Evolutionary conservation across 2,329 filamentous ascomycete genomes (phyloP).

Genomic region (Cercospora berteroae): DNA sequence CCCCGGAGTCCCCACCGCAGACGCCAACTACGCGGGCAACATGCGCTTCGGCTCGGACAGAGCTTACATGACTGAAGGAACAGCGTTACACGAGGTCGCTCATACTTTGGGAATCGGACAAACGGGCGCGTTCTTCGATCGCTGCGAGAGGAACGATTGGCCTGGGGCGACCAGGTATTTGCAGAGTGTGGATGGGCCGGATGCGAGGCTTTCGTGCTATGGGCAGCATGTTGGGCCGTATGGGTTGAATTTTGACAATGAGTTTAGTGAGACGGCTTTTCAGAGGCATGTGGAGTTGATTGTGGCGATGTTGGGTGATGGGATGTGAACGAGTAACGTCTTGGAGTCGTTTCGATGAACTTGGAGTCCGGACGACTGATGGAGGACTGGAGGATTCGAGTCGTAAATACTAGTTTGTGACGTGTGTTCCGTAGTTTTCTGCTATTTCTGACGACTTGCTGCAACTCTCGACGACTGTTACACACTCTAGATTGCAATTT

Average conservation of each 20-base stretch:
- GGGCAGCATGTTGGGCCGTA: slow-evolving; percentile 20
- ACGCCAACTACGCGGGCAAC: slow-evolving; percentile 23
- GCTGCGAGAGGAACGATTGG: slow-evolving; percentile 14
- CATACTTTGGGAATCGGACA: slow-evolving; percentile 5
- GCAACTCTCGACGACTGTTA: no score
- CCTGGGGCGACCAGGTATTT: slow-evolving; percentile 11
- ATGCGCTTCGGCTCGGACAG: slow-evolving; percentile 21
- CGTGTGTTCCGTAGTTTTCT: neutral
- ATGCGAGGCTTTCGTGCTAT: slow-evolving; percentile 13
- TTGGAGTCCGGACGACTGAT: neutral
- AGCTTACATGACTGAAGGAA: slow-evolving; percentile 18
- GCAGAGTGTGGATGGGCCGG: slow-evolving; percentile 13
- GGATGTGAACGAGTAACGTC: neutral
- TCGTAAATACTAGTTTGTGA: neutral
- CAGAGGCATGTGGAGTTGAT: neutral
- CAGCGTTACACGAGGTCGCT: slow-evolving; percentile 15
- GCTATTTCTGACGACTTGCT: neutral
- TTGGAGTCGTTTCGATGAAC: no score
- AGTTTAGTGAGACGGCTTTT: slow-evolving; percentile 12
- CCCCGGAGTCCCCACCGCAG: slow-evolving; percentile 15
- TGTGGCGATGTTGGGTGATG: neutral
- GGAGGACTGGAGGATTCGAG: neutral
- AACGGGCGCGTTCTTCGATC: slow-evolving; percentile 7
- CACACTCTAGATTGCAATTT: no score
- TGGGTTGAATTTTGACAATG: slow-evolving; percentile 20